Conservation (phyloP, 192 early-diverging fungal genomes). For the Mortierella alpina region DNA sequence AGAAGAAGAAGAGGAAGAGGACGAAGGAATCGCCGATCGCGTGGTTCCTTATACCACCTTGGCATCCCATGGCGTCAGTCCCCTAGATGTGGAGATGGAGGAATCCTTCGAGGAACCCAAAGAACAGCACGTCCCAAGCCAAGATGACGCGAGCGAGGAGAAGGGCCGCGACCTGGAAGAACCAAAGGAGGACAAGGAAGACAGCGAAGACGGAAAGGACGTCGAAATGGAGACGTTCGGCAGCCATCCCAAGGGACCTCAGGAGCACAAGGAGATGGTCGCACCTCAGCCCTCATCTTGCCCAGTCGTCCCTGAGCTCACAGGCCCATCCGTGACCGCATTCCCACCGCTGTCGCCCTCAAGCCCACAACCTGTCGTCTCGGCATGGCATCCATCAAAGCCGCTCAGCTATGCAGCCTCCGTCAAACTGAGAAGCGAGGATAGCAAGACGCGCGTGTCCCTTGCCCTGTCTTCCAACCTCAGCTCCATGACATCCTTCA, state of each 20-base stretch:
- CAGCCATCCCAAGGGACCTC: neutral
- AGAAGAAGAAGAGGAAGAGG: constrained; percentile 32
- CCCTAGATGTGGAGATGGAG: constrained; percentile 42
- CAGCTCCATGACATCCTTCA: constrained; percentile 41
- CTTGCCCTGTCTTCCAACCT: neutral
- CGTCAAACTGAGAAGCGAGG: constrained; percentile 24
- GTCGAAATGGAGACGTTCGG: neutral
- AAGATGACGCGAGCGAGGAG: neutral
- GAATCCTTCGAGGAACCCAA: constrained; percentile 10
- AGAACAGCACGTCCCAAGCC: neutral
- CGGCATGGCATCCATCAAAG: neutral
- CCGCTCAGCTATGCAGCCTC: constrained; percentile 40
- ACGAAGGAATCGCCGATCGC: constrained; percentile 13
- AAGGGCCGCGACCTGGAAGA: neutral
- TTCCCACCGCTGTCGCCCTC: constrained; percentile 13
- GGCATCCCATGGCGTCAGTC: constrained; percentile 18
- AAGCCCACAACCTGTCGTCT: neutral
- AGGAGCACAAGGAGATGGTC: neutral
- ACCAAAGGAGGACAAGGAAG: neutral
- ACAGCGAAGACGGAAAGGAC: neutral
- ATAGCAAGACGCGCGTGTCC: constrained; percentile 3
- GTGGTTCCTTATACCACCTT: constrained; percentile 22
- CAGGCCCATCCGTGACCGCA: neutral
- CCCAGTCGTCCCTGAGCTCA: neutral
- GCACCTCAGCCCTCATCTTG: too few relatives aligned